Percentiles rank a stretch among this genome's conserved stretches.
phyloP scores from a whole-genome alignment of 129 eudicot genomes.

The Tanacetum coccineum region DNA sequence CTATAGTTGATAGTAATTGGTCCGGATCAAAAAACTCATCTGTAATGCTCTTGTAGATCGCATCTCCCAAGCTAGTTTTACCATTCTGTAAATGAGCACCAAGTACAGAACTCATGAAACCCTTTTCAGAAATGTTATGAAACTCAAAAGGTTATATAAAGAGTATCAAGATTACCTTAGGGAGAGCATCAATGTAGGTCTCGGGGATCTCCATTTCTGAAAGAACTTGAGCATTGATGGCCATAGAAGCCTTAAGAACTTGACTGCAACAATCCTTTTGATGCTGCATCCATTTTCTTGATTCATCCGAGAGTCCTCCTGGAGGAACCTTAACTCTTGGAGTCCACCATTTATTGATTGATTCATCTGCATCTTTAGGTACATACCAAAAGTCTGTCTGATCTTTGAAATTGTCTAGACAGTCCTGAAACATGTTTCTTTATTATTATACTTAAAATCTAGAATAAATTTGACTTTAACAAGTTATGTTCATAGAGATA shows the following conservation, averaged over 20 bases:
- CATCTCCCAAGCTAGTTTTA: constrained; percentile 72
- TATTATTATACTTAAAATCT: constrained; percentile 2
- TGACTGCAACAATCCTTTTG: constrained; percentile 81
- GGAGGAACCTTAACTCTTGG: constrained; percentile 68
- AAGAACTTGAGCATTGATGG: constrained; percentile 73
- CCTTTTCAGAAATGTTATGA: background rate
- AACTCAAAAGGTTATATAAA: background rate
- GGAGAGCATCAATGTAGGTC: constrained; percentile 65
- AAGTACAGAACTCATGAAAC: background rate
- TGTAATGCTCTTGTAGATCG: constrained; percentile 69
- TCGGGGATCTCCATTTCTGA: constrained; percentile 88
- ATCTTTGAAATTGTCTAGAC: constrained; percentile 59
- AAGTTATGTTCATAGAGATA: background rate
- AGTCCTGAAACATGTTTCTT: constrained; percentile 42
- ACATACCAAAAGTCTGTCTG: constrained; percentile 60
- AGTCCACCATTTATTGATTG: constrained; percentile 75
- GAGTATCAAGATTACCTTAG: constrained; percentile 27
- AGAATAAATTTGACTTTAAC: background rate
- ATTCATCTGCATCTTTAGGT: constrained; percentile 60
- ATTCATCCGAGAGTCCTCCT: constrained; percentile 59
- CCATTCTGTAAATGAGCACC: constrained; percentile 55
- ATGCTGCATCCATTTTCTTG: constrained; percentile 55
- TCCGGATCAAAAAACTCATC: constrained; percentile 69
- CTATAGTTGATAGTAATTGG: constrained; percentile 55
- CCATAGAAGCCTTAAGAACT: constrained; percentile 86